Percentiles rank a stretch among this genome's conserved stretches.
Conservation (phyloP, 345 rosid species). For the Arabidopsis thaliana region TAIR10.1 NC_003074.8:7175001-7175500, state of each 20-base stretch:
- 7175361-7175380: slow-evolving; percentile 99
- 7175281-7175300: background rate
- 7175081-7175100: slow-evolving; percentile 60
- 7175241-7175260: slow-evolving; percentile 23
- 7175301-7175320: slow-evolving; percentile 21
- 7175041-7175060: slow-evolving; percentile 89
- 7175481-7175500: slow-evolving; percentile 8
- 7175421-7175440: slow-evolving; percentile 97
- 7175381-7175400: slow-evolving; percentile 90
- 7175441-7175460: slow-evolving; percentile 80
- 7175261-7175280: background rate
- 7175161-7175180: slow-evolving; percentile 56
- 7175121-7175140: background rate
- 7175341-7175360: slow-evolving; percentile 96
- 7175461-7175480: slow-evolving; percentile 26
- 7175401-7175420: slow-evolving; percentile 95
- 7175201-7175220: slow-evolving; percentile 72
- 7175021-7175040: slow-evolving; percentile 61
- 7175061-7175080: slow-evolving; percentile 96
- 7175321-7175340: slow-evolving; percentile 55
- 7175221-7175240: slow-evolving; percentile 56
- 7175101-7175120: slow-evolving; percentile 18
- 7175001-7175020: slow-evolving; percentile 15
- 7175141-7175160: slow-evolving; percentile 1
- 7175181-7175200: slow-evolving; percentile 74